These are phyloP conservation scores for Phalaenopsis hybrid DNA, from an alignment of 116 monocot genomes.

Conservation along the genomic window DNA sequence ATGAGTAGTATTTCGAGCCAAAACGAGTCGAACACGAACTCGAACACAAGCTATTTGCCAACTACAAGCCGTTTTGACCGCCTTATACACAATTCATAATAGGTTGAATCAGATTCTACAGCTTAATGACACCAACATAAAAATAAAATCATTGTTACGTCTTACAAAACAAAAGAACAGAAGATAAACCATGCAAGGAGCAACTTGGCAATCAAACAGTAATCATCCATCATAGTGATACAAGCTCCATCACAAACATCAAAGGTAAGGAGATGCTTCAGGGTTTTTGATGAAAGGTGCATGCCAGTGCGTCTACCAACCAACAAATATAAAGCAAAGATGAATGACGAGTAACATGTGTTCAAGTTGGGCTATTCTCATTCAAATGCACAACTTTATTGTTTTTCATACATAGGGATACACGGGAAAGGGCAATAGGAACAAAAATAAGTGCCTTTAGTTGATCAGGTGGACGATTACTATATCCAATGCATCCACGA, in stretches of 20 bases:
- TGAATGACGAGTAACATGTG: too few species aligned
- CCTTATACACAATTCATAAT: neutral
- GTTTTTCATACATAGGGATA: neutral
- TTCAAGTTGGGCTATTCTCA: too few species aligned
- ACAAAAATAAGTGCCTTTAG: constrained; percentile 1
- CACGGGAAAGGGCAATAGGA: neutral
- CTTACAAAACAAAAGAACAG: neutral
- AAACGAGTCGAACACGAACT: too few species aligned
- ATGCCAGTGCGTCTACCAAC: too few species aligned
- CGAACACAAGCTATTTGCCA: too few species aligned
- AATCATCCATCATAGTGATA: too few species aligned
- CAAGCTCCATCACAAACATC: too few species aligned
- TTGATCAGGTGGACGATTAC: neutral
- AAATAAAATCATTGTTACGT: neutral
- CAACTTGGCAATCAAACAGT: neutral
- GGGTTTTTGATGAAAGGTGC: too few species aligned
- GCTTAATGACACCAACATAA: neutral
- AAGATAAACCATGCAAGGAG: neutral
- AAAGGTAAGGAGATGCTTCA: too few species aligned
- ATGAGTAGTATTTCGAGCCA: too few species aligned
- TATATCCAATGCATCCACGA: neutral
- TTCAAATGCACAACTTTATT: constrained; percentile 4
- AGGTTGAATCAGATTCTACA: neutral
- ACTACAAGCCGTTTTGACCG: too few species aligned
- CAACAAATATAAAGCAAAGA: too few species aligned